These are phyloP conservation scores for Sanghuangporus weigelae DNA, from an alignment of 1,284 basidiomycete species.

Conservation along the genomic window DNA sequence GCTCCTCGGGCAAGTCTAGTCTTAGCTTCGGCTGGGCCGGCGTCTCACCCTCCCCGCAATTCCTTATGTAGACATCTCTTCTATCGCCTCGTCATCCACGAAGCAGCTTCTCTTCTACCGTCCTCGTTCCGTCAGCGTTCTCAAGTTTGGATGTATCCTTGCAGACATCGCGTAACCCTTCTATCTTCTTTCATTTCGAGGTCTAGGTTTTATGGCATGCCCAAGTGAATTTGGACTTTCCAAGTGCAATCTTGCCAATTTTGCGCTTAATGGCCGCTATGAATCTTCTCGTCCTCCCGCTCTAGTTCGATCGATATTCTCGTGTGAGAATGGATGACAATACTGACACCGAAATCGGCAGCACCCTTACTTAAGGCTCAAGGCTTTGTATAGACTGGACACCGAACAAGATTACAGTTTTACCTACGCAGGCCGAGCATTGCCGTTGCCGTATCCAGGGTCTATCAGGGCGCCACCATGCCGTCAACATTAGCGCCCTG, in stretches of 20 bases:
- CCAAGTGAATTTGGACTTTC: too few relatives aligned
- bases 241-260: too few relatives aligned
- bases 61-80: neutral
- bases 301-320: neutral
- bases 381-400: neutral
- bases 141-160: neutral
- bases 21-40: neutral
- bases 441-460: neutral
- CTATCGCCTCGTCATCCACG: neutral
- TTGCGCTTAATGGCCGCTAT: neutral
- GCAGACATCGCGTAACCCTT: neutral
- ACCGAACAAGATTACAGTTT: neutral
- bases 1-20: neutral
- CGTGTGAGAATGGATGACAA: neutral
- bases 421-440: neutral
- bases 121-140: neutral
- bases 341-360: neutral
- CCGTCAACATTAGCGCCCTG: neutral
- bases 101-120: neutral
- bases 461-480: neutral
- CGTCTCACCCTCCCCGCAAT: neutral
- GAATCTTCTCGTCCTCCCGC: neutral
- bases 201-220: neutral
- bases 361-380: neutral
- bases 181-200: neutral